Conservation (phyloP, 2,329 filamentous ascomycete species). For the Ambrosiella cleistominuta region DNA sequence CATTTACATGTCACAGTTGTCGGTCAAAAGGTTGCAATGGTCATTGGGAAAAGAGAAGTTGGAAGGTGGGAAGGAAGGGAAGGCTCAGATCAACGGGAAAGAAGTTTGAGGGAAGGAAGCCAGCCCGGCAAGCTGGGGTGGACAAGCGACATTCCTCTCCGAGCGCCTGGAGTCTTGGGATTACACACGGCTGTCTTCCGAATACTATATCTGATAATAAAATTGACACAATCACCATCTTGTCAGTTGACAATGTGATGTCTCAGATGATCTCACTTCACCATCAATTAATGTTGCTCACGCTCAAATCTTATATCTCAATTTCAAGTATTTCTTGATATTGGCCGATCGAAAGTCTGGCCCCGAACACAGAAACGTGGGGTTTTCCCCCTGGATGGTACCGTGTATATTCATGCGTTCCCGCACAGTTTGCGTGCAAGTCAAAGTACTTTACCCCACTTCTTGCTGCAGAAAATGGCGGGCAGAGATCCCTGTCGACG, state of each 20-base stretch:
- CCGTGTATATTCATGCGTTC: no score
- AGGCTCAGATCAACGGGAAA: conserved; percentile 3
- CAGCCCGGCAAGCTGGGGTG: not conserved
- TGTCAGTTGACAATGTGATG: no score
- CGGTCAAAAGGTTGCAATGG: conserved; percentile 4
- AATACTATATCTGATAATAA: not conserved
- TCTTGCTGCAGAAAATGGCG: not conserved
- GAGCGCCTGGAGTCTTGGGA: not conserved
- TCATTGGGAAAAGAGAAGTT: not conserved
- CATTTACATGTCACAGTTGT: not conserved
- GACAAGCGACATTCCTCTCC: not conserved
- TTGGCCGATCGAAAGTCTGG: not conserved
- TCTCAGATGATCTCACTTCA: no score
- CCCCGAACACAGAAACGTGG: not conserved
- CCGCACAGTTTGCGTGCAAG: not conserved
- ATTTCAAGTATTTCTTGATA: no score
- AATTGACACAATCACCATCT: no score
- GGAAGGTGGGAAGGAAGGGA: conserved; percentile 3
- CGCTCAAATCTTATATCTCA: no score
- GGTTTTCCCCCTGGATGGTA: not conserved
- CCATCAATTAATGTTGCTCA: no score
- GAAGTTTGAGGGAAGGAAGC: conserved; percentile 1
- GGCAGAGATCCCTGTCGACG: not conserved
- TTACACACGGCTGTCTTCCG: not conserved
- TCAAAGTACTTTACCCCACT: not conserved